These are phyloP conservation scores for Noccaea bulbosa DNA, from an alignment of 345 rosid species.

Conservation along the genomic window DNA sequence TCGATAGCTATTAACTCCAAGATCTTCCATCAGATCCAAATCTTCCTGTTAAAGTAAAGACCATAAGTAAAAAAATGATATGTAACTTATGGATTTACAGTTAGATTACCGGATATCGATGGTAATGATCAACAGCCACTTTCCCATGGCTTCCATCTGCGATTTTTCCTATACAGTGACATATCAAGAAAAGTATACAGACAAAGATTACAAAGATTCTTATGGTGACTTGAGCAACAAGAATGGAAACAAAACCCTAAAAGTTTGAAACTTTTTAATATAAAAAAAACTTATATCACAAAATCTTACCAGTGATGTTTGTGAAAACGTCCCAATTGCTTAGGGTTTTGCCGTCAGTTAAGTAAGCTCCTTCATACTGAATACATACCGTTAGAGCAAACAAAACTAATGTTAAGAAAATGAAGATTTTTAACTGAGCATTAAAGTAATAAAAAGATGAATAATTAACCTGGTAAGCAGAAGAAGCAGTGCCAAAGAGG, in stretches of 20 bases:
- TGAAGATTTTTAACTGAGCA: not conserved
- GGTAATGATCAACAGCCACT: conserved; percentile 72
- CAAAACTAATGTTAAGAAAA: not conserved
- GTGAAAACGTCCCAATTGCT: conserved; percentile 63
- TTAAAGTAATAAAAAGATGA: not conserved
- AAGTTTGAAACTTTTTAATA: not conserved
- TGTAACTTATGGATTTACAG: not conserved
- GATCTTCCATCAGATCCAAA: conserved; percentile 42
- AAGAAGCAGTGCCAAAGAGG: conserved; percentile 82
- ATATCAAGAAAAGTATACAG: conserved; percentile 6
- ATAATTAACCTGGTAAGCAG: conserved; percentile 67
- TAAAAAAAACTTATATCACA: not conserved
- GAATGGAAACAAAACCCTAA: conserved; percentile 1
- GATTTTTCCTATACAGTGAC: conserved; percentile 48
- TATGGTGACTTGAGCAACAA: conserved; percentile 31
- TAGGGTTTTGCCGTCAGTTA: conserved; percentile 54
- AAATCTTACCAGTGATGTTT: conserved; percentile 47
- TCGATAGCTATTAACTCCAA: conserved; percentile 71
- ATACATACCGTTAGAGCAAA: conserved; percentile 6
- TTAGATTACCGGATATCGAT: conserved; percentile 56
- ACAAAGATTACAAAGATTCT: not conserved
- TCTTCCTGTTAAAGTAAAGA: conserved; percentile 35
- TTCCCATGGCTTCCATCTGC: conserved; percentile 70
- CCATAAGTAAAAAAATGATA: too few relatives aligned
- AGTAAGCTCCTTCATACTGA: conserved; percentile 61